Conservation (phyloP, 768 basidiomycete genomes). For the Hydnomerulius pinastri region DNA sequence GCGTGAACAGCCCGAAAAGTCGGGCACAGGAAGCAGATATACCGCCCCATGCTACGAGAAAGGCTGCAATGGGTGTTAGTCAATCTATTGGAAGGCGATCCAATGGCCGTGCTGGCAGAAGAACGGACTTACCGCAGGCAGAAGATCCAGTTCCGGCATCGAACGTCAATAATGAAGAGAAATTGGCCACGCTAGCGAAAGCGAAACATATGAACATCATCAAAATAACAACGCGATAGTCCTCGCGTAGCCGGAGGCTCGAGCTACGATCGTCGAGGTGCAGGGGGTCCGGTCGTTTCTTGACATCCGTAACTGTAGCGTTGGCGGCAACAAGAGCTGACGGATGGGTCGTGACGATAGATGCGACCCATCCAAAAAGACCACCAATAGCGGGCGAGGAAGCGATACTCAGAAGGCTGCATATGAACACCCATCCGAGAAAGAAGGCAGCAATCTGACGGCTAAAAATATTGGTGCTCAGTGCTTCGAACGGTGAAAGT, state of each 20-base stretch:
- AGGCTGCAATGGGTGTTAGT: conserved; percentile 31
- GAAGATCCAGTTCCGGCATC: conserved; percentile 9
- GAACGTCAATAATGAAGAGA: conserved; percentile 34
- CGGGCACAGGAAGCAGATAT: conserved; percentile 40
- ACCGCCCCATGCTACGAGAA: conserved; percentile 47
- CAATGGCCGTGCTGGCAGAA: not conserved
- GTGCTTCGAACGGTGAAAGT: not conserved
- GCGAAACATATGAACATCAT: conserved; percentile 32
- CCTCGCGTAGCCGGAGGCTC: not conserved
- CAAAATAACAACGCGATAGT: conserved; percentile 17
- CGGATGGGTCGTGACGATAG: not conserved
- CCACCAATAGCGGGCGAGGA: conserved; percentile 11
- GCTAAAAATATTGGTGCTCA: conserved; percentile 21
- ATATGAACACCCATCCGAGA: conserved; percentile 42
- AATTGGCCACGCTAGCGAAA: conserved; percentile 32
- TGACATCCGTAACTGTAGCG: not conserved
- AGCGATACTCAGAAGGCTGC: conserved; percentile 29
- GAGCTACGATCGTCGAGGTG: not conserved
- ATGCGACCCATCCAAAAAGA: not conserved
- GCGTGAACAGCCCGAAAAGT: conserved; percentile 40
- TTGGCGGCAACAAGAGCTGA: not conserved
- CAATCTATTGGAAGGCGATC: not conserved
- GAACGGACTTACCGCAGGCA: conserved; percentile 26
- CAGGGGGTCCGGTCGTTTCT: not conserved
- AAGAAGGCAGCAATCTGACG: conserved; percentile 40